Percentiles rank a stretch among this genome's conserved stretches.
Evolutionary conservation across 805 yeast genomes (phyloP).

Genomic region (Wickerhamomyces sydowiorum): DNA sequence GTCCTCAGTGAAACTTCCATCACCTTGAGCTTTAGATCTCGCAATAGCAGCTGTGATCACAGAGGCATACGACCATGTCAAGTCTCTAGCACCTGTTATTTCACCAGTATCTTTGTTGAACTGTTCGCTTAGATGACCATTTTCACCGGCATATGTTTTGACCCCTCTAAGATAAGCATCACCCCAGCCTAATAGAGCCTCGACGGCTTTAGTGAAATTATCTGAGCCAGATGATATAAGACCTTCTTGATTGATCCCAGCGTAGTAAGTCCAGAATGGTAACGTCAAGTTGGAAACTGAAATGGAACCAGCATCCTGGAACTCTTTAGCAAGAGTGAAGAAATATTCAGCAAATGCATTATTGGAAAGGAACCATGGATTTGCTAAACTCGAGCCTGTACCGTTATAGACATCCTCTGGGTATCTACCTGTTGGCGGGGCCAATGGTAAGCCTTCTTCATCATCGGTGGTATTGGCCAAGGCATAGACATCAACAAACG

Average conservation of each 20-base stretch:
- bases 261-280: not conserved
- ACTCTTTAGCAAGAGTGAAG: conserved; percentile 20
- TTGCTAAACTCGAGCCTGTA: conserved; percentile 55
- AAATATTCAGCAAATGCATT: conserved; percentile 27
- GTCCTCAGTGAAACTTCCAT: not conserved
- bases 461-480: not conserved
- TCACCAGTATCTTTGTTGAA: conserved; percentile 59
- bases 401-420: conserved; percentile 78
- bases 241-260: not conserved
- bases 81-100: conserved; percentile 66
- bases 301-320: not conserved
- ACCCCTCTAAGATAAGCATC: conserved; percentile 26
- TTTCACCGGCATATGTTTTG: conserved; percentile 38
- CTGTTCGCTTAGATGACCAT: conserved; percentile 69
- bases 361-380: conserved; percentile 68
- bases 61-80: conserved; percentile 73
- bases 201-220: not conserved
- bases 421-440: conserved; percentile 60
- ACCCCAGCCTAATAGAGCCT: not conserved
- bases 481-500: not conserved
- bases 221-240: not conserved
- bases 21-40: not conserved
- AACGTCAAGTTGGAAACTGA: not conserved
- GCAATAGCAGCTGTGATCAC: conserved; percentile 31
- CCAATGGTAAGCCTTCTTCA: not conserved